Evolutionary conservation across 345 rosid genomes (phyloP).

Genomic region (Moricandia arvensis): DNA sequence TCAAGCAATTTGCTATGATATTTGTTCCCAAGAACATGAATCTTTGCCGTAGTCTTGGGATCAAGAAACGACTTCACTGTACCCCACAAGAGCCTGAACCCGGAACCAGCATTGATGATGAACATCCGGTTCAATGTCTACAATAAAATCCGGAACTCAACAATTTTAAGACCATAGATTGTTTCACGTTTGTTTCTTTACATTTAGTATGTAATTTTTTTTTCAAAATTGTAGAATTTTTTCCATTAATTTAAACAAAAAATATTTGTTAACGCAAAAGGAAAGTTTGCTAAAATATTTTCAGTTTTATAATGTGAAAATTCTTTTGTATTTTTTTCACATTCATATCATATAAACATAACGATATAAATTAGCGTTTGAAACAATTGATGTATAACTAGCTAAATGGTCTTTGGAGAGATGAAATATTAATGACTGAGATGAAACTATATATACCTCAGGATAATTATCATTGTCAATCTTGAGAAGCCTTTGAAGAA

Average conservation of each 20-base stretch:
- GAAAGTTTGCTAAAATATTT: background rate
- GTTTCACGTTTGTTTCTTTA: background rate
- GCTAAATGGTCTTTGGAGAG: background rate
- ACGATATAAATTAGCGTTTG: background rate
- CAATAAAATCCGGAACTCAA: conserved; percentile 19
- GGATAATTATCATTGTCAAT: conserved; percentile 86
- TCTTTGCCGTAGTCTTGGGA: conserved; percentile 84
- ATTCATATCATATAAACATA: no score
- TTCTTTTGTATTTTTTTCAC: no score
- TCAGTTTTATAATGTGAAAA: background rate
- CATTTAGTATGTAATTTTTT: background rate
- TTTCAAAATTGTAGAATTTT: background rate
- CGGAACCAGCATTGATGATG: conserved; percentile 93
- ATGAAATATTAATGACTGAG: background rate
- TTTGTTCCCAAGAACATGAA: conserved; percentile 96
- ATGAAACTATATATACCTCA: conserved; percentile 53
- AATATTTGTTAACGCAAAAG: background rate
- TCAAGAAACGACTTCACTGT: conserved; percentile 84
- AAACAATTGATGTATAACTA: background rate
- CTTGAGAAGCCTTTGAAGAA: conserved; percentile 63
- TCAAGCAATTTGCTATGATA: conserved; percentile 94
- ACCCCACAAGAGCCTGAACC: conserved; percentile 91
- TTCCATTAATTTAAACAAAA: background rate
- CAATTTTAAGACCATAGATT: background rate
- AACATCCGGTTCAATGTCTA: conserved; percentile 94